These are phyloP conservation scores for Arbutus unedo DNA, from an alignment of 148 eudicot species.

Conservation along the genomic window DNA sequence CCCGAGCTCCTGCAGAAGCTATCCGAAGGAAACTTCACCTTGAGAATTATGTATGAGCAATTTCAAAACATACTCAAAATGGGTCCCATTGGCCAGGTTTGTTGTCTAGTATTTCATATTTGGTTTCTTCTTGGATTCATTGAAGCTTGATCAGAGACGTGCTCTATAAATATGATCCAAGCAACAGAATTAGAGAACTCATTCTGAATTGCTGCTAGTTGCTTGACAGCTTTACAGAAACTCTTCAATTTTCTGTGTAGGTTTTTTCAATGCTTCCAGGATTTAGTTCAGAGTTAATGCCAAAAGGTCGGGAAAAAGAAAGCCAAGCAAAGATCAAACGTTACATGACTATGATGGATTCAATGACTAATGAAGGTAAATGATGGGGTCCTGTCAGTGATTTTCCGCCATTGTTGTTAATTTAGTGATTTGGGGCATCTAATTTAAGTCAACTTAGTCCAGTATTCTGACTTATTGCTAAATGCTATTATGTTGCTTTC, in stretches of 20 bases:
- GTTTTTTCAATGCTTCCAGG: conserved; percentile 93
- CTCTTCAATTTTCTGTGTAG: conserved; percentile 31
- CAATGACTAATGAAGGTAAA: conserved; percentile 93
- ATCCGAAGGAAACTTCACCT: conserved; percentile 86
- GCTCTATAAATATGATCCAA: background rate
- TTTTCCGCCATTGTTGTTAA: background rate
- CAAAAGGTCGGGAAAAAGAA: conserved; percentile 87
- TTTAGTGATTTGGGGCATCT: background rate
- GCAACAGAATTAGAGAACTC: background rate
- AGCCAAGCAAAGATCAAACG: conserved; percentile 91
- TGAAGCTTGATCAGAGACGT: background rate
- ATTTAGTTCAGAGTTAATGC: conserved; percentile 81
- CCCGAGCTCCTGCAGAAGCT: conserved; percentile 98
- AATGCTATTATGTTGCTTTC: background rate
- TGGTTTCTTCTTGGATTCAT: background rate
- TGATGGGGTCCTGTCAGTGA: background rate
- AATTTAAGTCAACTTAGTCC: background rate
- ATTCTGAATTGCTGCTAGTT: conserved; percentile 11
- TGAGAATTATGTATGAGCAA: conserved; percentile 97
- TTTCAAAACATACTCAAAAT: conserved; percentile 90
- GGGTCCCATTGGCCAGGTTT: conserved; percentile 98
- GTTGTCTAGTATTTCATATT: conserved; percentile 17
- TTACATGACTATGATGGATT: conserved; percentile 98
- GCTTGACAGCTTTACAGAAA: too few relatives aligned
- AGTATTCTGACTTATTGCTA: background rate